These are phyloP conservation scores for Fusarium drepaniforme DNA, from an alignment of 2,329 filamentous ascomycete species.

Conservation along the genomic window DNA sequence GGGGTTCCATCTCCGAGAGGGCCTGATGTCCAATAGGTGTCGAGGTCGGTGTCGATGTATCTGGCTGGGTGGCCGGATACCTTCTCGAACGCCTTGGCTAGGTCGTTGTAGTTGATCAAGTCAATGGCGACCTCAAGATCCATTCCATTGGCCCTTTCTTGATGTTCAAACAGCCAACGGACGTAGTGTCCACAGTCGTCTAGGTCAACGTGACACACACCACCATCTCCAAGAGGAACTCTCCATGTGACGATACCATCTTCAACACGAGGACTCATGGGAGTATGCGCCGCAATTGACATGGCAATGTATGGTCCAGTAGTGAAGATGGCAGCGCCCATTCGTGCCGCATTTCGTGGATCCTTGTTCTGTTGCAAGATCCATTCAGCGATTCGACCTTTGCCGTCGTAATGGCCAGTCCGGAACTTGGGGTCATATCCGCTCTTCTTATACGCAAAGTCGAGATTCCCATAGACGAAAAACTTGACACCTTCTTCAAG, in stretches of 20 bases:
- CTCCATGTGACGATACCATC: conserved; percentile 27
- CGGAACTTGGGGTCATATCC: conserved; percentile 60
- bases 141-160: neutral
- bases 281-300: neutral
- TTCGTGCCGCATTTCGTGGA: neutral
- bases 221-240: conserved; percentile 11
- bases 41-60: conserved; percentile 2
- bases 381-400: conserved; percentile 59
- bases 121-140: conserved; percentile 24
- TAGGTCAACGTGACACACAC: conserved; percentile 10
- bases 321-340: conserved; percentile 11
- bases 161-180: conserved; percentile 21
- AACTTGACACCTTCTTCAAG: conserved; percentile 46
- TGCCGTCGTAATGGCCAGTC: conserved; percentile 62
- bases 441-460: conserved; percentile 61
- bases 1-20: rapidly evolving
- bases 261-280: neutral
- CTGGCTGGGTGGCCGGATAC: conserved; percentile 22
- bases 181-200: conserved; percentile 31
- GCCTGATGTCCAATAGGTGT: neutral
- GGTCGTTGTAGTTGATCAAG: neutral
- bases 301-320: conserved; percentile 27
- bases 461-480: conserved; percentile 62
- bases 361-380: conserved; percentile 51
- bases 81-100: conserved; percentile 17